Percentiles rank a stretch among this genome's conserved stretches.
Conservation (phyloP, 495 filamentous ascomycete genomes). For the Hypoxylon trugodes region DNA sequence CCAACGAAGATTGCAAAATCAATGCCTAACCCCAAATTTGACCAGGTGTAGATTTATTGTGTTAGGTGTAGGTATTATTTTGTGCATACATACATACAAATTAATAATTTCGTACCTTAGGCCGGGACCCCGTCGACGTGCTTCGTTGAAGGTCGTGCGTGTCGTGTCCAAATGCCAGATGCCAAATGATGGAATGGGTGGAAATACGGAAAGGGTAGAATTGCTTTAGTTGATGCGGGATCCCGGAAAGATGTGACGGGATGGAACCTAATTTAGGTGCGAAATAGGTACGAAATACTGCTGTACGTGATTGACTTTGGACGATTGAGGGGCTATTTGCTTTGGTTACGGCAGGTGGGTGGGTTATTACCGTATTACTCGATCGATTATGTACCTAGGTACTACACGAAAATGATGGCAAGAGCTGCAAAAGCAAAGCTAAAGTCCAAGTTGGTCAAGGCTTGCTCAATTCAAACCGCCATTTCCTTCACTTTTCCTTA, state of each 20-base stretch:
- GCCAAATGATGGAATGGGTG: constrained; percentile 6
- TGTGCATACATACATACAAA: constrained; percentile 34
- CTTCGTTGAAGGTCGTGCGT: background rate
- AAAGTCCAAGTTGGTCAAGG: too few relatives aligned
- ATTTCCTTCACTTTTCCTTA: too few relatives aligned
- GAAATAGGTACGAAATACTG: constrained; percentile 26
- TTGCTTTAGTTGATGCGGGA: constrained; percentile 30
- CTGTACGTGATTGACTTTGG: constrained; percentile 28
- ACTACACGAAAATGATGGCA: background rate
- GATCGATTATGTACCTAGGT: background rate
- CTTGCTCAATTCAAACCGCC: too few relatives aligned
- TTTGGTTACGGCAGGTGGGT: background rate
- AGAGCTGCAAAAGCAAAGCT: too few relatives aligned
- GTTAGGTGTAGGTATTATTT: too few relatives aligned
- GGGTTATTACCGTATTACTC: constrained; percentile 9
- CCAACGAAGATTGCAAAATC: constrained; percentile 12
- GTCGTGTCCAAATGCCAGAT: too few relatives aligned
- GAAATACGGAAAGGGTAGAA: constrained; percentile 11
- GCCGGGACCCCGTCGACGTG: constrained; percentile 2
- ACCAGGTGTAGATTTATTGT: constrained; percentile 3
- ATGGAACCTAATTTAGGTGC: constrained; percentile 27
- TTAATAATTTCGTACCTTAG: constrained; percentile 21
- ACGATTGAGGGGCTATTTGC: background rate
- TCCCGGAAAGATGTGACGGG: constrained; percentile 37
- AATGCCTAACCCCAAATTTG: constrained; percentile 18